phyloP scores from a whole-genome alignment of 1,284 basidiomycete genomes.

The Boletus semigastroideus region DNA sequence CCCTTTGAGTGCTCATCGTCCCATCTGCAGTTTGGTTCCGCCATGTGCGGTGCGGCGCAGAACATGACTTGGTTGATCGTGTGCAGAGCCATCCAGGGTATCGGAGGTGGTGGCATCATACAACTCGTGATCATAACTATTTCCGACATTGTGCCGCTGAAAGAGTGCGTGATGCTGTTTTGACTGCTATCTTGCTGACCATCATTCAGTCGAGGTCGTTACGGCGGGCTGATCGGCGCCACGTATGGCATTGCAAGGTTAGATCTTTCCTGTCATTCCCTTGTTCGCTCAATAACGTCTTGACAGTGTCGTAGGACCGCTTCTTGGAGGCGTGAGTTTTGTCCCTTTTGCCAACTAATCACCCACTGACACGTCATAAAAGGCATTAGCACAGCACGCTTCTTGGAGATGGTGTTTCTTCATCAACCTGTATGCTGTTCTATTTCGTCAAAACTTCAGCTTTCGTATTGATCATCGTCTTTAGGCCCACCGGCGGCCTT shows the following conservation, averaged over 20 bases:
- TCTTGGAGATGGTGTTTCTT: constrained; percentile 81
- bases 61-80: constrained; percentile 74
- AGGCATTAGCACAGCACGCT: constrained; percentile 66
- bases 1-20: background rate
- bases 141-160: constrained; percentile 75
- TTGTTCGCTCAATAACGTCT: constrained; percentile 31
- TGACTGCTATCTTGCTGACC: background rate
- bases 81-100: constrained; percentile 77
- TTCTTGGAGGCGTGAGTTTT: constrained; percentile 64
- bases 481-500: constrained; percentile 70
- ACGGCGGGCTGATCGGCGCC: constrained; percentile 69
- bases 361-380: constrained; percentile 7
- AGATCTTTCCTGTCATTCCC: background rate
- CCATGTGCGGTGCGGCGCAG: constrained; percentile 81
- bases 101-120: constrained; percentile 79
- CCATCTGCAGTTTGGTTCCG: constrained; percentile 57
- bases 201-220: constrained; percentile 65
- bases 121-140: constrained; percentile 70
- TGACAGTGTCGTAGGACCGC: constrained; percentile 67
- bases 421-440: constrained; percentile 61
- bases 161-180: constrained; percentile 51
- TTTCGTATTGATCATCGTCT: constrained; percentile 57
- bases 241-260: constrained; percentile 66
- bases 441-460: background rate
- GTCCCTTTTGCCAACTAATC: background rate